These are phyloP conservation scores for Colletotrichum coccodes DNA, from an alignment of 2,329 filamentous ascomycete species.

Conservation along the genomic window DNA sequence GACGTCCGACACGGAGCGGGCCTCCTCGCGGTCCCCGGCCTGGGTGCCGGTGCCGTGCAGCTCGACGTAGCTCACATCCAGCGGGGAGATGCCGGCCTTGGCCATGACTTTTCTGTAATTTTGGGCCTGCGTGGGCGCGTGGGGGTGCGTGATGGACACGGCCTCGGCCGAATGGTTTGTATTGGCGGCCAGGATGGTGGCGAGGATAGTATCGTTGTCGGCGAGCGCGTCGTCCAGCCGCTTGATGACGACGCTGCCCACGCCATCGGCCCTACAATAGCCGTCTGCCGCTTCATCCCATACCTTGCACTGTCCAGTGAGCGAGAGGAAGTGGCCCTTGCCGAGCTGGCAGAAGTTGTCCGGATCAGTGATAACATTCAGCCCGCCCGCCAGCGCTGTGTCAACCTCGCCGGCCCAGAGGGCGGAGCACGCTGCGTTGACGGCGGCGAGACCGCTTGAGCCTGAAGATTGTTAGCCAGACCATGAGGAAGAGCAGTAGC, in stretches of 20 bases:
- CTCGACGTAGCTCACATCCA: conserved; percentile 43
- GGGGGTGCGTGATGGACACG: conserved; percentile 45
- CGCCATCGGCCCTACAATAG: conserved; percentile 54
- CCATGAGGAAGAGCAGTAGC: too few relatives aligned
- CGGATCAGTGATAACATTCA: conserved; percentile 37
- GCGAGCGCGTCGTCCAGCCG: conserved; percentile 51
- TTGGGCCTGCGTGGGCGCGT: conserved; percentile 20
- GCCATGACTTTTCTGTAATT: conserved; percentile 50
- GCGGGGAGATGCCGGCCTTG: conserved; percentile 40
- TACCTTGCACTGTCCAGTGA: conserved; percentile 33
- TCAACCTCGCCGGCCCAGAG: conserved; percentile 44
- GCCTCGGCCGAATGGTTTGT: conserved; percentile 54
- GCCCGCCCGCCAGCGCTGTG: conserved; percentile 49
- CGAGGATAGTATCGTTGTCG: conserved; percentile 51
- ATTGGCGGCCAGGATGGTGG: conserved; percentile 46
- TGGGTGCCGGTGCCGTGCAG: conserved; percentile 52
- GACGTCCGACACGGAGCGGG: conserved; percentile 54
- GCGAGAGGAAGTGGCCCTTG: not conserved
- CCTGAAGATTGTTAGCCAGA: too few relatives aligned
- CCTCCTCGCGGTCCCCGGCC: conserved; percentile 58
- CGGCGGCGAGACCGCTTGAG: conserved; percentile 56
- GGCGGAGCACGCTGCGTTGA: conserved; percentile 53
- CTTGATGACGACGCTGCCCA: conserved; percentile 56
- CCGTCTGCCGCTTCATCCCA: conserved; percentile 56
- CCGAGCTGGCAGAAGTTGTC: conserved; percentile 40